Conservation (phyloP, 306 rosid genomes). For the Ormosia emarginata region DNA sequence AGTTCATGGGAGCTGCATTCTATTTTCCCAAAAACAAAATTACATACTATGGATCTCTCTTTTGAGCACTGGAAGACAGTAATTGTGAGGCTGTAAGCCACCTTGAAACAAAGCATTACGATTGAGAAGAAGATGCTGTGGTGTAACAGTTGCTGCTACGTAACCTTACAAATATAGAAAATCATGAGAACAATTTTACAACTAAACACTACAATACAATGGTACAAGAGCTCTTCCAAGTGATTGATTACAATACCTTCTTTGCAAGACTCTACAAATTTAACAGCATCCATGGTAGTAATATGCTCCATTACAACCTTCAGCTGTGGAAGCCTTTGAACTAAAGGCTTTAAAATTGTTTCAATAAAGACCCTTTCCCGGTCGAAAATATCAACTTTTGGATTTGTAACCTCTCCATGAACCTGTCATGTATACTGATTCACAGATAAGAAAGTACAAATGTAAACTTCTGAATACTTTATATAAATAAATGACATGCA, state of each 20-base stretch:
- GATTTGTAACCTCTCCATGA: conserved; percentile 87
- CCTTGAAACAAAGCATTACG: conserved; percentile 89
- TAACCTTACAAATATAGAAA: conserved; percentile 40
- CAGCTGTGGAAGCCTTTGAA: conserved; percentile 75
- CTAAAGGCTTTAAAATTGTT: conserved; percentile 64
- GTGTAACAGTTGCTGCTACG: conserved; percentile 88
- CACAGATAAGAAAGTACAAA: conserved; percentile 17
- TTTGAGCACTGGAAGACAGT: conserved; percentile 79
- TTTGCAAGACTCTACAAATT: conserved; percentile 67
- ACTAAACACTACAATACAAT: neutral
- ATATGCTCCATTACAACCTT: conserved; percentile 96
- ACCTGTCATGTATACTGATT: conserved; percentile 46
- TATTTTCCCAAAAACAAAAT: conserved; percentile 6
- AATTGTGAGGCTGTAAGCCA: conserved; percentile 90
- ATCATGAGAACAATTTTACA: neutral
- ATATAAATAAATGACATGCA: neutral
- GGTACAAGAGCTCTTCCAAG: neutral
- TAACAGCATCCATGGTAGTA: conserved; percentile 82
- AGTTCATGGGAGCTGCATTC: no score
- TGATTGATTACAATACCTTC: conserved; percentile 48
- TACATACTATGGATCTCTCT: conserved; percentile 80
- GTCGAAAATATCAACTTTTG: conserved; percentile 75
- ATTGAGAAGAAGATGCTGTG: conserved; percentile 85
- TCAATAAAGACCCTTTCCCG: conserved; percentile 88
- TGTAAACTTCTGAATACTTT: neutral